Conservation (phyloP, 306 rosid genomes). For the Adenanthera pavonina region DNA sequence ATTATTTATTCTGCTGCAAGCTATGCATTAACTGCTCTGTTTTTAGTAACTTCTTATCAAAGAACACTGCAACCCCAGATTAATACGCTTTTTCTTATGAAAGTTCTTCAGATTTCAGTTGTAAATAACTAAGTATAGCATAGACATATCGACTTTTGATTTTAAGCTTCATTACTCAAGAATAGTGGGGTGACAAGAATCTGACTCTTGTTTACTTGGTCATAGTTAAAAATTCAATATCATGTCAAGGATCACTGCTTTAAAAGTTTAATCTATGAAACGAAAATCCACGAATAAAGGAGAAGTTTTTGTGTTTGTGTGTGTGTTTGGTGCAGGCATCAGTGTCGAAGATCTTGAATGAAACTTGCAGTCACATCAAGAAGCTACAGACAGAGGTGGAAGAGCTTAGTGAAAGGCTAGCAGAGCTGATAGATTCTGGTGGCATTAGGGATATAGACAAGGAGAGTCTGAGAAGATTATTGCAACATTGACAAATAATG, state of each 20-base stretch:
- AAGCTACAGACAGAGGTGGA: slow-evolving; percentile 29
- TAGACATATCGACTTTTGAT: not conserved
- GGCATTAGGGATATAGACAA: slow-evolving; percentile 28
- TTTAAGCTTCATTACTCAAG: not conserved
- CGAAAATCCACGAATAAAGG: not conserved
- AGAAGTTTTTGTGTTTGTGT: not conserved
- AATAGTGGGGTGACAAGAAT: not conserved
- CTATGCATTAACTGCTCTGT: not conserved
- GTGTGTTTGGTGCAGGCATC: slow-evolving; percentile 3
- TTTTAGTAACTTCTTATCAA: not conserved
- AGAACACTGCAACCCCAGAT: not conserved
- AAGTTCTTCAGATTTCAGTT: not conserved
- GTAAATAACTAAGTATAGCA: not conserved
- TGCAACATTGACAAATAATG: slow-evolving; percentile 16
- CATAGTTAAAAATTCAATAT: no score
- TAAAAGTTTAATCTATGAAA: not conserved
- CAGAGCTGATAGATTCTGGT: slow-evolving; percentile 20
- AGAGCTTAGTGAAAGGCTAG: slow-evolving; percentile 28
- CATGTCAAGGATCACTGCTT: not conserved
- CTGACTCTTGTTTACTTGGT: not conserved
- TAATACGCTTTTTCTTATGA: not conserved
- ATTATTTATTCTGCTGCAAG: not conserved
- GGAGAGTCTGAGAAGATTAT: slow-evolving; percentile 26
- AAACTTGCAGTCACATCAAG: slow-evolving; percentile 30
- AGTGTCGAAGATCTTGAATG: slow-evolving; percentile 26